phyloP scores from a whole-genome alignment of 768 basidiomycete species.

The Porphyrellus cyaneotinctus region DNA sequence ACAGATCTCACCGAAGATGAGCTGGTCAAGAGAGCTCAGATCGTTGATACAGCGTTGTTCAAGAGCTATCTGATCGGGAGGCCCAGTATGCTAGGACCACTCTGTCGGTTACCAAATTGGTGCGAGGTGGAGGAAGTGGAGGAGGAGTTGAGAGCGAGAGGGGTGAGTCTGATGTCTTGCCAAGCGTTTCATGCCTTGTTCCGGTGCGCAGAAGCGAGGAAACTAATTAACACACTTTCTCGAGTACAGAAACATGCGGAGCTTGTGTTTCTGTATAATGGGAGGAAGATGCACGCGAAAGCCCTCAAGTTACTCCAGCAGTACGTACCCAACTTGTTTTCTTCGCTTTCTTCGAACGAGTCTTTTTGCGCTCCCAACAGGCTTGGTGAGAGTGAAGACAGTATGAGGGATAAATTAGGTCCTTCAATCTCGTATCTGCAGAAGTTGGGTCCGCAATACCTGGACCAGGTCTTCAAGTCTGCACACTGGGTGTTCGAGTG shows the following conservation, averaged over 20 bases:
- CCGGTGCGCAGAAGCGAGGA: neutral
- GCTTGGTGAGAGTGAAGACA: constrained; percentile 72
- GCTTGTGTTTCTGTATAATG: constrained; percentile 86
- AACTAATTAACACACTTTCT: neutral
- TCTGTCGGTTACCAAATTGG: constrained; percentile 93
- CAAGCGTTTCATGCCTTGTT: no score
- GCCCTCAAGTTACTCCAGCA: constrained; percentile 80
- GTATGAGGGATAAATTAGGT: constrained; percentile 70
- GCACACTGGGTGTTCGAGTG: constrained; percentile 83
- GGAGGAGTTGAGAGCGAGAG: constrained; percentile 72
- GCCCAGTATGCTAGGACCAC: constrained; percentile 74
- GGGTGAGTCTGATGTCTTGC: constrained; percentile 44
- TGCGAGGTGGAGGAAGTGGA: constrained; percentile 95
- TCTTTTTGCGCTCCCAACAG: constrained; percentile 37
- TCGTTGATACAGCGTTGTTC: constrained; percentile 93
- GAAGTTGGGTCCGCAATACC: constrained; percentile 78
- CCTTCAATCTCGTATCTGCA: constrained; percentile 90
- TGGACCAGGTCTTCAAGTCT: constrained; percentile 76
- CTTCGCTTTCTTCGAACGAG: neutral
- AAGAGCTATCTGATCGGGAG: constrained; percentile 84
- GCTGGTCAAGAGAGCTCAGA: constrained; percentile 83
- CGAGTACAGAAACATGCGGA: constrained; percentile 78
- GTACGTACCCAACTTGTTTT: constrained; percentile 42
- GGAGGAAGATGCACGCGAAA: constrained; percentile 92
- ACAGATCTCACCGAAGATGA: constrained; percentile 75